A percentile compares a stretch with the other conserved stretches of the same genome.
Evolutionary conservation across 805 yeast genomes (phyloP).

Genomic region (Wickerhamomyces bisporus): DNA sequence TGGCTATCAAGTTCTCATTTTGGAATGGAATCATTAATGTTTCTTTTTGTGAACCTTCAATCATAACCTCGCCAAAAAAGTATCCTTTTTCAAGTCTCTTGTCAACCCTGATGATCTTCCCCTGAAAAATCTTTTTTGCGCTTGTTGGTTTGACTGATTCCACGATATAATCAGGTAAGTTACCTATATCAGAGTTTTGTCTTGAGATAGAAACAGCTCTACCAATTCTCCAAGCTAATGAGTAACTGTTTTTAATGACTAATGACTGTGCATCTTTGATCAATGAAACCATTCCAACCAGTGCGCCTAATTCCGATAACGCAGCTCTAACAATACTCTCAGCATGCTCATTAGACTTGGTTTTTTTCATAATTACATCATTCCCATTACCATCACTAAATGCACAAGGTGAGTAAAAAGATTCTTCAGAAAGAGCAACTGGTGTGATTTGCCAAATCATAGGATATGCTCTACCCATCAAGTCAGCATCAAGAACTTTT

Average conservation of each 20-base stretch:
- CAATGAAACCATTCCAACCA: slow-evolving; percentile 33
- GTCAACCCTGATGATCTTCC: slow-evolving; percentile 40
- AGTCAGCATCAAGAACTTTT: slow-evolving; percentile 33
- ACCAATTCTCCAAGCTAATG: slow-evolving; percentile 45
- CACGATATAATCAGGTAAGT: slow-evolving; percentile 30
- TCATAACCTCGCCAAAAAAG: slow-evolving; percentile 39
- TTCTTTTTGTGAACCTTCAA: slow-evolving; percentile 20
- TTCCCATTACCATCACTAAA: slow-evolving; percentile 42
- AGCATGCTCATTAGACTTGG: slow-evolving; percentile 29
- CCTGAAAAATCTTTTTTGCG: slow-evolving; percentile 29
- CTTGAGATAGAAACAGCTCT: slow-evolving; percentile 36
- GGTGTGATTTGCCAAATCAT: slow-evolving; percentile 40
- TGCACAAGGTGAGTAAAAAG: slow-evolving; percentile 23
- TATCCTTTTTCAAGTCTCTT: slow-evolving; percentile 38
- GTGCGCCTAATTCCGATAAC: slow-evolving; percentile 37
- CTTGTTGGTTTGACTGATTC: slow-evolving; percentile 32
- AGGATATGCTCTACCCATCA: slow-evolving; percentile 47
- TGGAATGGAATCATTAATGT: slow-evolving; percentile 37
- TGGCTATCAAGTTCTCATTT: slow-evolving; percentile 40
- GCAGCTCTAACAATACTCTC: slow-evolving; percentile 37
- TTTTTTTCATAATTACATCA: slow-evolving; percentile 27
- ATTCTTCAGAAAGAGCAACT: slow-evolving; percentile 19
- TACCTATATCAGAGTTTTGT: slow-evolving; percentile 31
- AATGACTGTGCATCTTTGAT: slow-evolving; percentile 28
- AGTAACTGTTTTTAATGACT: slow-evolving; percentile 31